Percentiles rank a stretch among this genome's conserved stretches.
These are phyloP conservation scores for Spathaspora boniae DNA, from an alignment of 805 yeast species.

Conservation along the genomic window DNA sequence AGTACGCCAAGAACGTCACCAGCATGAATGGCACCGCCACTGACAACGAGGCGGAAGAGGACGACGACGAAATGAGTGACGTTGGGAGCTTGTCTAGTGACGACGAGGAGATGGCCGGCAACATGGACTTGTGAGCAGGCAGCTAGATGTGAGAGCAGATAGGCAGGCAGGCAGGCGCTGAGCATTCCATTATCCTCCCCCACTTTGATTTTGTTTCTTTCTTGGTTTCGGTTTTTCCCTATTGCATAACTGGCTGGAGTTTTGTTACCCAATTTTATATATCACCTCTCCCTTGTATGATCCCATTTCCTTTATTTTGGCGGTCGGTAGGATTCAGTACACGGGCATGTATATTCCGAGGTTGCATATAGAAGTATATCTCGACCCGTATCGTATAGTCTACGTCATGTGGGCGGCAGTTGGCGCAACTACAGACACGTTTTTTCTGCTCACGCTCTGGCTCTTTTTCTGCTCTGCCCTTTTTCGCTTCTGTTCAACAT, in stretches of 20 bases:
- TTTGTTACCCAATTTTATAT: neutral
- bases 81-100: constrained; percentile 50
- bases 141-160: neutral
- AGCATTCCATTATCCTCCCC: neutral
- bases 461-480: no score
- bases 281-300: no score
- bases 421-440: no score
- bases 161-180: no score
- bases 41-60: constrained; percentile 32
- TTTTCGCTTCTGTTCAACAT: no score
- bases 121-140: constrained; percentile 22
- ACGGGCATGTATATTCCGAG: no score
- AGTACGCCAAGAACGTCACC: constrained; percentile 45
- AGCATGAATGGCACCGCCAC: constrained; percentile 40
- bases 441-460: no score
- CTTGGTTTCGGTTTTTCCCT: neutral
- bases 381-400: no score
- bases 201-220: neutral
- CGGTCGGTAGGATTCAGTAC: no score
- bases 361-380: no score
- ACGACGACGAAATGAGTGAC: constrained; percentile 43
- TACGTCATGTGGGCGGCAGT: no score
- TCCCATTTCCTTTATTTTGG: no score
- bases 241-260: neutral
- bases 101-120: constrained; percentile 38